Conservation (phyloP, 495 filamentous ascomycete species). For the Penicillium maclennaniae region DNA sequence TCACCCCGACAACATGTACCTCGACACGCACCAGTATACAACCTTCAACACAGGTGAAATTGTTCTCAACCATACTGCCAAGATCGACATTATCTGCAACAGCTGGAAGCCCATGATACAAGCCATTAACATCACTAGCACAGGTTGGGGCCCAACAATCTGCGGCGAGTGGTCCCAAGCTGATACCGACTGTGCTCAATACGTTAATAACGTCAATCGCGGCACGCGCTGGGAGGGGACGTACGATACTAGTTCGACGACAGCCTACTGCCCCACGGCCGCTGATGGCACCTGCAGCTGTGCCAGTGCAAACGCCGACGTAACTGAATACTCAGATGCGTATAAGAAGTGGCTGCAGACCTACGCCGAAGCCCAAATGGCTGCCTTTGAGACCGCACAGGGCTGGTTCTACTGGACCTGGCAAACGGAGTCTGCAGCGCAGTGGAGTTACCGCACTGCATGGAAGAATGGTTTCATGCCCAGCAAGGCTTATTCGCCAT, state of each 20-base stretch:
- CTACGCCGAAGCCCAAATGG: constrained; percentile 96
- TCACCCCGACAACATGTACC: constrained; percentile 50
- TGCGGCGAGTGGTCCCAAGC: constrained; percentile 98
- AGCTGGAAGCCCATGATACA: constrained; percentile 79
- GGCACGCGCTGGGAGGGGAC: constrained; percentile 93
- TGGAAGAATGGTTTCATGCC: constrained; percentile 82
- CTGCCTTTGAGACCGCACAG: constrained; percentile 81
- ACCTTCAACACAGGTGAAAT: constrained; percentile 82
- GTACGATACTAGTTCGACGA: constrained; percentile 55
- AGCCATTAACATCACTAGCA: constrained; percentile 62
- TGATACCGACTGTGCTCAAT: constrained; percentile 87
- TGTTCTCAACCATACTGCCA: constrained; percentile 64
- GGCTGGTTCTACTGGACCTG: constrained; percentile 99
- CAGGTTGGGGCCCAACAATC: constrained; percentile 93
- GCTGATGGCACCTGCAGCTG: constrained; percentile 64
- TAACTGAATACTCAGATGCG: constrained; percentile 57
- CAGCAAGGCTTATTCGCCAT: constrained; percentile 65
- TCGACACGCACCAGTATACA: constrained; percentile 93
- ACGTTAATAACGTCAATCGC: constrained; percentile 85
- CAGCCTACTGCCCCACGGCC: constrained; percentile 66
- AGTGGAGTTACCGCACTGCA: constrained; percentile 93
- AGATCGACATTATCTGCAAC: constrained; percentile 78
- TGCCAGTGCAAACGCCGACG: constrained; percentile 67
- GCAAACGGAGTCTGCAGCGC: constrained; percentile 71
- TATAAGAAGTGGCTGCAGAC: constrained; percentile 86